phyloP scores from a whole-genome alignment of 2,329 filamentous ascomycete species.

The Paradendryphiella salina region DNA sequence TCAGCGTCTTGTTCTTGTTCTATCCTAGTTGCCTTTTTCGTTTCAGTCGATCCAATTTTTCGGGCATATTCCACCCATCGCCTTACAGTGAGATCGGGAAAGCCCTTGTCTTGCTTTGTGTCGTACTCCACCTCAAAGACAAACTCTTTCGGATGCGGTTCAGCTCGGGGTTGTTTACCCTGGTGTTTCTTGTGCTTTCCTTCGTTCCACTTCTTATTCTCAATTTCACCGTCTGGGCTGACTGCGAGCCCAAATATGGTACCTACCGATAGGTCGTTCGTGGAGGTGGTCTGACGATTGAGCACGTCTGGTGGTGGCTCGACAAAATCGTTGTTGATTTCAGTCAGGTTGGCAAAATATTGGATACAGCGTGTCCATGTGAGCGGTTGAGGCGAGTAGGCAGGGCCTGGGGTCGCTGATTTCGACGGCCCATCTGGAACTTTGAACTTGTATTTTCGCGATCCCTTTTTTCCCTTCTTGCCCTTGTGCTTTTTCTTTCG shows the following conservation, averaged over 20 bases:
- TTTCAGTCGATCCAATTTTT: conserved; percentile 65
- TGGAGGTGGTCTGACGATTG: neutral
- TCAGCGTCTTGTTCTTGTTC: conserved; percentile 28
- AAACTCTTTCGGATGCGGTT: conserved; percentile 66
- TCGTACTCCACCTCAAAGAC: conserved; percentile 82
- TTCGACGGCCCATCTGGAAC: conserved; percentile 73
- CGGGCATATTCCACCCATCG: conserved; percentile 80
- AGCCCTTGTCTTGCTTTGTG: conserved; percentile 75
- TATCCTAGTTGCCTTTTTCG: conserved; percentile 17
- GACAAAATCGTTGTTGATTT: conserved; percentile 74
- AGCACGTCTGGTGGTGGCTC: conserved; percentile 12
- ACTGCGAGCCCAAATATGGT: conserved; percentile 36
- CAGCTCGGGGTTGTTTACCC: conserved; percentile 50
- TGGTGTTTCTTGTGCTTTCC: conserved; percentile 66
- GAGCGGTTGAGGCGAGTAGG: conserved; percentile 82
- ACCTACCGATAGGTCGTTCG: conserved; percentile 13
- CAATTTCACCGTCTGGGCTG: conserved; percentile 33
- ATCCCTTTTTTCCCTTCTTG: conserved; percentile 47
- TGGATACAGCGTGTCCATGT: conserved; percentile 81
- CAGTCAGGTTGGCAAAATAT: conserved; percentile 91
- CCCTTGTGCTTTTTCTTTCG: conserved; percentile 56
- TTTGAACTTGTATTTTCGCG: conserved; percentile 53
- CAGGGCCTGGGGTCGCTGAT: conserved; percentile 76
- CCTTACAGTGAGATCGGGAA: conserved; percentile 81
- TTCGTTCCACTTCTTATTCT: conserved; percentile 60